Percentiles rank a stretch among this genome's conserved stretches.
Conservation (phyloP, 208 protist species). For the Leishmania martiniquensis region DNA sequence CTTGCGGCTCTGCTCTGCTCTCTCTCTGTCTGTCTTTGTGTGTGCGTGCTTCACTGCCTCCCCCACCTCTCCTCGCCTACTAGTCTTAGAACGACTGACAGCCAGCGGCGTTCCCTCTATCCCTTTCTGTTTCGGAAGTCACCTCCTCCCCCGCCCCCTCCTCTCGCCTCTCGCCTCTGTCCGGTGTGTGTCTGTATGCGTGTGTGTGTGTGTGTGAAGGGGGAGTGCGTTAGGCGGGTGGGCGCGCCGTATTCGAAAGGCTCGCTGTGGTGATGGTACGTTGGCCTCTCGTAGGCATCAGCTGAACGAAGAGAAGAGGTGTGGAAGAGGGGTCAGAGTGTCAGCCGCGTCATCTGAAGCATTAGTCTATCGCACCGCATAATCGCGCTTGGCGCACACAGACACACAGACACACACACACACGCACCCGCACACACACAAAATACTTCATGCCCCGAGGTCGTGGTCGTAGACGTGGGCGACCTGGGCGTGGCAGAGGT, state of each 20-base stretch:
- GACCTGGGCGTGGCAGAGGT: constrained; percentile 8
- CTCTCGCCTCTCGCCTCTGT: neutral
- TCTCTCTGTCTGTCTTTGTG: too few species aligned
- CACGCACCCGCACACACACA: neutral
- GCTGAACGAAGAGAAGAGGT: neutral
- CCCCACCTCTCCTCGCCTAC: too few species aligned
- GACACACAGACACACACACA: neutral
- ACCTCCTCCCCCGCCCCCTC: neutral
- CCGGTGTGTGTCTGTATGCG: neutral
- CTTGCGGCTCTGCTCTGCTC: neutral
- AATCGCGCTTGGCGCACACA: neutral
- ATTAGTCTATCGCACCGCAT: neutral
- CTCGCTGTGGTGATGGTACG: neutral
- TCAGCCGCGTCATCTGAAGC: neutral
- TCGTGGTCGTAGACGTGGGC: constrained; percentile 14
- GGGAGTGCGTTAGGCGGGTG: too few species aligned
- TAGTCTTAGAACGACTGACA: neutral
- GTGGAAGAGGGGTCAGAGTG: neutral
- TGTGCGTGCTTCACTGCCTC: too few species aligned
- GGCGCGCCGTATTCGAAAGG: neutral
- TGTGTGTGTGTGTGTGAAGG: constrained; percentile 3
- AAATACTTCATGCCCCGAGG: constrained; percentile 25
- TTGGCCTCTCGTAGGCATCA: neutral
- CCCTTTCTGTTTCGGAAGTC: neutral
- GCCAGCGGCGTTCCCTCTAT: neutral